These are phyloP conservation scores for Pseudogymnoascus sp. DNA, from an alignment of 2,329 filamentous ascomycete genomes.

Conservation along the genomic window DNA sequence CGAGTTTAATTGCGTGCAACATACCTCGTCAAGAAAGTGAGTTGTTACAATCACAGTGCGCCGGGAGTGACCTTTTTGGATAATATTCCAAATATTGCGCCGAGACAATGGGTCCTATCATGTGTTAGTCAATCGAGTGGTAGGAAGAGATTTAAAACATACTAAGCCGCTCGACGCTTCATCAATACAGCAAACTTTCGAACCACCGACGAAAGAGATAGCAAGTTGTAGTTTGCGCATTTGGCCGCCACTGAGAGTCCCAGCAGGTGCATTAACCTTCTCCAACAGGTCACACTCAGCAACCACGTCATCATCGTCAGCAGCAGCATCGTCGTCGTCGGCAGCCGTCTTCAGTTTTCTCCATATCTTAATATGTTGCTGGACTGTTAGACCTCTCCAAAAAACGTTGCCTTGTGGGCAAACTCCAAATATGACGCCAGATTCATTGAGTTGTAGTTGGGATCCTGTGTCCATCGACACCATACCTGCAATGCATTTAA, in stretches of 20 bases:
- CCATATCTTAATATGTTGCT: constrained; percentile 57
- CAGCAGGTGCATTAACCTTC: constrained; percentile 48
- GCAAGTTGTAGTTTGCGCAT: constrained; percentile 61
- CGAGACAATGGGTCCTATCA: constrained; percentile 50
- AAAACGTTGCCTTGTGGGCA: constrained; percentile 37
- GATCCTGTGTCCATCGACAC: constrained; percentile 49
- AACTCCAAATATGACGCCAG: constrained; percentile 23
- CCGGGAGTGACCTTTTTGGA: constrained; percentile 53
- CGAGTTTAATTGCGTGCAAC: not conserved
- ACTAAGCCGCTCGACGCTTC: constrained; percentile 55
- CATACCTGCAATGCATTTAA: constrained; percentile 59
- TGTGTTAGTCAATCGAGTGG: constrained; percentile 10
- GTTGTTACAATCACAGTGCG: constrained; percentile 59
- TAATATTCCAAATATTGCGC: constrained; percentile 62
- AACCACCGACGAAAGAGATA: constrained; percentile 62
- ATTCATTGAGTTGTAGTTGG: constrained; percentile 22
- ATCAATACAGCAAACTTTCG: constrained; percentile 57
- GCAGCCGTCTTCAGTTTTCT: constrained; percentile 48
- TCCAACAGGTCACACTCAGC: constrained; percentile 51
- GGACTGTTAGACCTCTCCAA: constrained; percentile 56
- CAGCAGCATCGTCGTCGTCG: constrained; percentile 34
- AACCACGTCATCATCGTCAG: constrained; percentile 43
- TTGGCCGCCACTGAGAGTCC: constrained; percentile 57
- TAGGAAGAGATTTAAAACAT: not conserved
- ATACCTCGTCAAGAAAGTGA: constrained; percentile 56